phyloP scores from a whole-genome alignment of 441 rosid genomes.

The Monsonia emarginata region DNA sequence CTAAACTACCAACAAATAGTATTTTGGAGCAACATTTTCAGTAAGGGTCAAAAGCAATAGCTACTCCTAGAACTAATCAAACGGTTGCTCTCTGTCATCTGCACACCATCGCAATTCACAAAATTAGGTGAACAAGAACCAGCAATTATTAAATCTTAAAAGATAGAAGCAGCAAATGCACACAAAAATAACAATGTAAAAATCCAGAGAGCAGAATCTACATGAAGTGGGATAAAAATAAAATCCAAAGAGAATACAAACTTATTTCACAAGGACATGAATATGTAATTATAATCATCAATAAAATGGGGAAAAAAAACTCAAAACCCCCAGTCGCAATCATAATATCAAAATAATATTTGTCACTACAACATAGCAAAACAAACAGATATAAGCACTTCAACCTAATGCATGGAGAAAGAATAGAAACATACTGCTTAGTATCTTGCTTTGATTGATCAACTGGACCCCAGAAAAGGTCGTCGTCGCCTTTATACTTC shows the following conservation, averaged over 20 bases:
- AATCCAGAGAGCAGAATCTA: too few species aligned
- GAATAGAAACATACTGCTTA: conserved; percentile 50
- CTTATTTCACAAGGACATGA: too few species aligned
- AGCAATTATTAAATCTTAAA: too few species aligned
- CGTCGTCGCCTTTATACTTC: conserved; percentile 64
- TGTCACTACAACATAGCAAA: background rate
- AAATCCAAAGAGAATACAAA: too few species aligned
- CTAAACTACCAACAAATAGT: background rate
- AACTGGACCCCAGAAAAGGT: conserved; percentile 89
- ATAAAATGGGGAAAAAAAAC: background rate
- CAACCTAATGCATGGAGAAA: conserved; percentile 6
- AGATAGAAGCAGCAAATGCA: too few species aligned
- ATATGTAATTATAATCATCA: background rate
- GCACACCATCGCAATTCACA: too few species aligned
- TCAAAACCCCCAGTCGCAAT: background rate
- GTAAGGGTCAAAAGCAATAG: too few species aligned
- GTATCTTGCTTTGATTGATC: conserved; percentile 65
- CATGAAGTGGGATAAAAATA: too few species aligned
- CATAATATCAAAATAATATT: background rate
- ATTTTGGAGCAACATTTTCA: background rate
- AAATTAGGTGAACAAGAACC: too few species aligned
- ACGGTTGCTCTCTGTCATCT: background rate
- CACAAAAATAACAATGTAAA: too few species aligned
- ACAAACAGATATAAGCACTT: background rate
- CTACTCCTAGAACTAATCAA: background rate